Percentiles rank a stretch among this genome's conserved stretches.
These are phyloP conservation scores for Claviceps africana DNA, from an alignment of 2,329 filamentous ascomycete species.

Conservation along the genomic window DNA sequence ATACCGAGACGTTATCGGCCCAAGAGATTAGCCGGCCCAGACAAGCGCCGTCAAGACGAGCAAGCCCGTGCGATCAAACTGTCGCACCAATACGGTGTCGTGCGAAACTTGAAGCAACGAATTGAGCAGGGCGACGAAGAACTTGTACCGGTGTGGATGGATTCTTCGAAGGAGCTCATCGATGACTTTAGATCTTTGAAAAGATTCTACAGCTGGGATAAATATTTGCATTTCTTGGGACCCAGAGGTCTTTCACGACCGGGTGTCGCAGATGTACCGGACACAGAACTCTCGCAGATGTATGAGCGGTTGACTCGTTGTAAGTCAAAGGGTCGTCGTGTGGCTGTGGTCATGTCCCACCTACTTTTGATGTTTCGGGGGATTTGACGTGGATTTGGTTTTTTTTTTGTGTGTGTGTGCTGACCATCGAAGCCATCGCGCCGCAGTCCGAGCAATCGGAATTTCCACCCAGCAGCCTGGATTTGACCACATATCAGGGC, in stretches of 20 bases:
- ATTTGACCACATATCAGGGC: slow-evolving; percentile 44
- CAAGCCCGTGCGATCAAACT: slow-evolving; percentile 25
- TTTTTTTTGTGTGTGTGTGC: too few species aligned
- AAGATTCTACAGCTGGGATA: slow-evolving; percentile 53
- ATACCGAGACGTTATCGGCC: slow-evolving; percentile 30
- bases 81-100: slow-evolving; percentile 28
- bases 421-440: slow-evolving; percentile 6
- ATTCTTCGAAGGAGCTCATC: slow-evolving; percentile 42
- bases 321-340: slow-evolving; percentile 28
- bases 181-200: slow-evolving; percentile 51
- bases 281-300: slow-evolving; percentile 37
- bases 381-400: too few species aligned
- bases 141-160: slow-evolving; percentile 41
- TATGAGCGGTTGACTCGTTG: slow-evolving; percentile 41
- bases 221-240: slow-evolving; percentile 45
- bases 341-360: slow-evolving; percentile 3
- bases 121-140: slow-evolving; percentile 28
- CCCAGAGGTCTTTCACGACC: slow-evolving; percentile 13
- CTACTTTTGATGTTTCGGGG: too few species aligned
- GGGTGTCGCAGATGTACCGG: slow-evolving; percentile 14
- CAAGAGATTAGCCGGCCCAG: slow-evolving; percentile 30
- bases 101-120: slow-evolving; percentile 27
- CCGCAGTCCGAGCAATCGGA: slow-evolving; percentile 6
- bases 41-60: slow-evolving; percentile 30
- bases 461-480: not conserved